Percentiles rank a stretch among this genome's conserved stretches.
Evolutionary conservation across 2,329 filamentous ascomycete species (phyloP).

Genomic region (Biscogniauxia mediterranea): DNA sequence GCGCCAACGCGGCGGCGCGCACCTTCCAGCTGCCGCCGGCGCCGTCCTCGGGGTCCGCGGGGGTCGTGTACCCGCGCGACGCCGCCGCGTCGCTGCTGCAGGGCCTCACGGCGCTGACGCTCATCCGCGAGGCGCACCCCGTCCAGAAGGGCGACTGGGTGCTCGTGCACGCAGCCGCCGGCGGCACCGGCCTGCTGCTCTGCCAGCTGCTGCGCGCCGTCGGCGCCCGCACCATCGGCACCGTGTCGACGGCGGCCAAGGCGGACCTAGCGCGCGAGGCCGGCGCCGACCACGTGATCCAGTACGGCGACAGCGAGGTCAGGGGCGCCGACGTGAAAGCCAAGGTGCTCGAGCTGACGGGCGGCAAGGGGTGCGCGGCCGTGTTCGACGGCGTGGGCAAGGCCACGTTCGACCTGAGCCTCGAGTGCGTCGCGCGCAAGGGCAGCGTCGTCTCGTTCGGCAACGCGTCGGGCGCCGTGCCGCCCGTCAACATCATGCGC

Average conservation of each 20-base stretch:
- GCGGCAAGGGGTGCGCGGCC: slow-evolving; percentile 68
- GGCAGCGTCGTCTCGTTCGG: slow-evolving; percentile 77
- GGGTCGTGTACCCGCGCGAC: slow-evolving; percentile 53
- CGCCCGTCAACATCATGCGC: slow-evolving; percentile 57
- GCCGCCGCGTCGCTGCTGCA: slow-evolving; percentile 74
- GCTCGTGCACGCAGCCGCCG: slow-evolving; percentile 81
- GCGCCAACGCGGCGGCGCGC: slow-evolving; percentile 50
- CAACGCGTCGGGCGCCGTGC: slow-evolving; percentile 75
- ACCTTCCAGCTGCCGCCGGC: slow-evolving; percentile 59
- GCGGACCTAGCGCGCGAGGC: slow-evolving; percentile 64
- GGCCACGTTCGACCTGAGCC: slow-evolving; percentile 74
- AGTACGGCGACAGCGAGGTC: slow-evolving; percentile 51
- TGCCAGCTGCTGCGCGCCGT: slow-evolving; percentile 70
- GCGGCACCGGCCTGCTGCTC: slow-evolving; percentile 74
- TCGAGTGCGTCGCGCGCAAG: slow-evolving; percentile 74
- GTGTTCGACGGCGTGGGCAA: slow-evolving; percentile 88
- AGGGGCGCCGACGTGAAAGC: slow-evolving; percentile 50
- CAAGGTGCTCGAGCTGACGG: slow-evolving; percentile 67
- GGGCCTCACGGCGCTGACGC: slow-evolving; percentile 77
- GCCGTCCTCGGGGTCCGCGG: slow-evolving; percentile 29
- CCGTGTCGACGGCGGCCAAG: slow-evolving; percentile 73
- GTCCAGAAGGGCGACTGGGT: slow-evolving; percentile 78
- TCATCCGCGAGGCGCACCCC: slow-evolving; percentile 73
- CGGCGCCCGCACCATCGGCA: slow-evolving; percentile 77
- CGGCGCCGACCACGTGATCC: slow-evolving; percentile 71